Evolutionary conservation across 2,329 filamentous ascomycete species (phyloP).

Genomic region (Alternaria longipes): DNA sequence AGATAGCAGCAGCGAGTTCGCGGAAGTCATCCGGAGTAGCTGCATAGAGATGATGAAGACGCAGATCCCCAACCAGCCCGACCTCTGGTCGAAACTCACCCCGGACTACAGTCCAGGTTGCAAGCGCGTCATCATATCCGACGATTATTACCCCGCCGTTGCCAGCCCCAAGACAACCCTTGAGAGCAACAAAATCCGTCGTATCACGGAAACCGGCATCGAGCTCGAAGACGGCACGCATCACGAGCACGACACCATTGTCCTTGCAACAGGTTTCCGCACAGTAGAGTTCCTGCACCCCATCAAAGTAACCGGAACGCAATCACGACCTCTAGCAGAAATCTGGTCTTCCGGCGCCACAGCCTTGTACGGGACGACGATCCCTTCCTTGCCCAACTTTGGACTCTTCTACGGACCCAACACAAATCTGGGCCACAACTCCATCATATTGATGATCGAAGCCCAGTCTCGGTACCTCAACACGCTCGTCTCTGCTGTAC

Average conservation of each 20-base stretch:
- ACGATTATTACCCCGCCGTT: slow-evolving; percentile 66
- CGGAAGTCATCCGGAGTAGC: slow-evolving; percentile 52
- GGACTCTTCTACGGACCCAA: slow-evolving; percentile 68
- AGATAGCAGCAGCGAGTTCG: slow-evolving; percentile 52
- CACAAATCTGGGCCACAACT: slow-evolving; percentile 64
- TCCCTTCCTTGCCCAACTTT: slow-evolving; percentile 65
- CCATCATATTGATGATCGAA: slow-evolving; percentile 70
- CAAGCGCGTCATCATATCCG: slow-evolving; percentile 63
- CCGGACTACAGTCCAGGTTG: slow-evolving; percentile 65
- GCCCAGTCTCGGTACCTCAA: slow-evolving; percentile 65
- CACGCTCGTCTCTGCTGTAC: slow-evolving; percentile 59
- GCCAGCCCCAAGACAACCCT: slow-evolving; percentile 59
- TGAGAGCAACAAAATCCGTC: slow-evolving; percentile 60
- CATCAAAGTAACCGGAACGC: slow-evolving; percentile 61
- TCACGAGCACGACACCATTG: slow-evolving; percentile 64
- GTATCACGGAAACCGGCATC: slow-evolving; percentile 59
- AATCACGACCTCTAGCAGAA: slow-evolving; percentile 55
- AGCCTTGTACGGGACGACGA: slow-evolving; percentile 62
- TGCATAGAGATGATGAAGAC: slow-evolving; percentile 54
- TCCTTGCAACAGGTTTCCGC: slow-evolving; percentile 68
- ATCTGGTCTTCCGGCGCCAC: slow-evolving; percentile 63
- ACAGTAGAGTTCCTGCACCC: slow-evolving; percentile 68
- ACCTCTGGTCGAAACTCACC: slow-evolving; percentile 63
- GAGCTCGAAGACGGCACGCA: slow-evolving; percentile 53
- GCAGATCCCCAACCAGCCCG: slow-evolving; percentile 59